Conservation (phyloP, 148 eudicot species). For the Mesembryanthemum crystallinum region DNA sequence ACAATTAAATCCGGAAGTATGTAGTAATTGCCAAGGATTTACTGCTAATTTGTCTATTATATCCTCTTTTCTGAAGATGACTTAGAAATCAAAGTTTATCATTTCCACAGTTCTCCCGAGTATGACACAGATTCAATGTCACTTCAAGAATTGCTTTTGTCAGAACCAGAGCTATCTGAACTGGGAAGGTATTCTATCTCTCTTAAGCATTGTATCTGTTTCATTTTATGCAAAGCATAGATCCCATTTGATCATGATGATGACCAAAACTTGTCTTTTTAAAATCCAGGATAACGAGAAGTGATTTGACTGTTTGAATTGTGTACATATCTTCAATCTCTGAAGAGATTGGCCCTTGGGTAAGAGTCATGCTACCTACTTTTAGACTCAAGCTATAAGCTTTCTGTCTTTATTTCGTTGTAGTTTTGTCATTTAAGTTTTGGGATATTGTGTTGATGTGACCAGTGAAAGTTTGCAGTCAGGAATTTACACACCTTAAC, state of each 20-base stretch:
- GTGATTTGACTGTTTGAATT: conserved; percentile 22
- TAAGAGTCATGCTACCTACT: conserved; percentile 15
- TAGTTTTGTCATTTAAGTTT: too few species aligned
- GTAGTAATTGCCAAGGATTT: neutral
- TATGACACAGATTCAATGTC: conserved; percentile 33
- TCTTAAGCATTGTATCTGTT: neutral
- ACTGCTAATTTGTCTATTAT: neutral
- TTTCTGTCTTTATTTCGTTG: too few species aligned
- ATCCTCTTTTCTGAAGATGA: conserved; percentile 6
- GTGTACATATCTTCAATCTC: conserved; percentile 1
- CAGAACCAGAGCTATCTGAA: conserved; percentile 79
- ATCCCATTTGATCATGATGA: neutral
- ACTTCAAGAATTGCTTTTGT: conserved; percentile 72
- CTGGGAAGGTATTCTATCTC: conserved; percentile 52
- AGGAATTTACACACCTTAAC: too few species aligned
- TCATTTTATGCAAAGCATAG: neutral
- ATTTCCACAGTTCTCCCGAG: conserved; percentile 37
- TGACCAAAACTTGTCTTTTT: neutral
- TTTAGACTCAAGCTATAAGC: neutral
- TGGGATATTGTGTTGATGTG: too few species aligned
- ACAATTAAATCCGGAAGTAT: too few species aligned
- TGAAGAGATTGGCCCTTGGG: conserved; percentile 2
- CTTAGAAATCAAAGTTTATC: neutral
- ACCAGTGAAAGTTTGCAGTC: too few species aligned
- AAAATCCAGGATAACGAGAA: conserved; percentile 23